A percentile compares a stretch with the other conserved stretches of the same genome.
phyloP scores from a whole-genome alignment of 208 protist genomes.

The Borovskyia barvae region DNA sequence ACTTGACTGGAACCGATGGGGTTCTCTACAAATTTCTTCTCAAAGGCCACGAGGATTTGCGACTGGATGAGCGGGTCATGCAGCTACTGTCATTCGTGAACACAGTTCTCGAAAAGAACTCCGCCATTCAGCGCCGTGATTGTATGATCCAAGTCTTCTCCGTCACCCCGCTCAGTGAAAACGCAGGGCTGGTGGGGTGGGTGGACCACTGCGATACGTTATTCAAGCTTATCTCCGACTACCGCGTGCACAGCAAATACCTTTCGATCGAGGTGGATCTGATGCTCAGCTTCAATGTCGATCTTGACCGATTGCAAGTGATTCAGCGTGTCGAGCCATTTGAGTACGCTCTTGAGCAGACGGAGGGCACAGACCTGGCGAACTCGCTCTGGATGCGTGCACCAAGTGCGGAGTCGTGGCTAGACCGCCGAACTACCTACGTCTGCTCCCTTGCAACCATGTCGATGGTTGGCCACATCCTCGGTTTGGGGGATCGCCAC shows the following conservation, averaged over 20 bases:
- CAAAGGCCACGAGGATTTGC: constrained; percentile 98
- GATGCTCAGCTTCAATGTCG: constrained; percentile 84
- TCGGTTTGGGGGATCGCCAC: constrained; percentile 99
- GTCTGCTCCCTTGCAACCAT: constrained; percentile 99
- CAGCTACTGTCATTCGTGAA: constrained; percentile 99
- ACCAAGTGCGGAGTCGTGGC: constrained; percentile 97
- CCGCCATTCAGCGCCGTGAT: constrained; percentile 83
- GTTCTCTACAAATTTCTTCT: constrained; percentile 98
- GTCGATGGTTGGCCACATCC: constrained; percentile 99
- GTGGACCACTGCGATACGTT: constrained; percentile 95
- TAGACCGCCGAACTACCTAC: constrained; percentile 98
- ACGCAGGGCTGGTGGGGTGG: constrained; percentile 99
- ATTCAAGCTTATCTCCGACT: constrained; percentile 91
- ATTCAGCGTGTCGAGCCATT: constrained; percentile 99
- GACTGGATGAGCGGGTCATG: constrained; percentile 99
- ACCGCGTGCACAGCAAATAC: constrained; percentile 78
- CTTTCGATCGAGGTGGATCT: constrained; percentile 94
- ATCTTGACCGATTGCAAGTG: constrained; percentile 95
- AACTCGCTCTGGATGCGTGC: constrained; percentile 98
- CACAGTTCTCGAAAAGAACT: constrained; percentile 96
- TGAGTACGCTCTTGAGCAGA: constrained; percentile 95
- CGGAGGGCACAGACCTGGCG: constrained; percentile 94
- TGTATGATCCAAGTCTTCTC: constrained; percentile 93
- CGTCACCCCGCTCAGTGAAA: constrained; percentile 98
- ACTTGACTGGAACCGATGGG: constrained; percentile 96